Percentiles rank a stretch among this genome's conserved stretches.
phyloP scores from a whole-genome alignment of 768 basidiomycete genomes.

The Lentinula boryana region DNA sequence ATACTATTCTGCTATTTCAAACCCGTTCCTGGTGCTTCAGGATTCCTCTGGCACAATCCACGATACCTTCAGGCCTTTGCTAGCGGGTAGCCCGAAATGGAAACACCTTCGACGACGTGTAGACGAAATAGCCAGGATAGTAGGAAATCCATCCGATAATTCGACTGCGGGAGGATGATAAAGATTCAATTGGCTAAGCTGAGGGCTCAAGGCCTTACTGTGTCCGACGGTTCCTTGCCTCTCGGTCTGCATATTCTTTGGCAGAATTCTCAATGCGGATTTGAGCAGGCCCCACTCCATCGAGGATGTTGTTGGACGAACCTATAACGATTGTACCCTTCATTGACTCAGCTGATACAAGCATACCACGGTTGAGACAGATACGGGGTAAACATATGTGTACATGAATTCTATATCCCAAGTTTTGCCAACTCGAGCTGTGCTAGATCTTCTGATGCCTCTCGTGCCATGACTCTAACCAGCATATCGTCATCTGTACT shows the following conservation, averaged over 20 bases:
- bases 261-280: constrained; percentile 9
- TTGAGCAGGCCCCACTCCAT: constrained; percentile 2
- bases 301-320: constrained; percentile 20
- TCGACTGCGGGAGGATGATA: constrained; percentile 15
- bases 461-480: constrained; percentile 72
- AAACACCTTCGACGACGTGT: constrained; percentile 63
- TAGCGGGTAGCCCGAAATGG: constrained; percentile 62
- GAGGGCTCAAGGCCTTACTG: neutral
- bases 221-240: constrained; percentile 15
- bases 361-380: constrained; percentile 77
- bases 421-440: constrained; percentile 43
- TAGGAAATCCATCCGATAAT: constrained; percentile 33
- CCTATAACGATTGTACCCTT: constrained; percentile 61
- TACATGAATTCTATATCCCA: constrained; percentile 23
- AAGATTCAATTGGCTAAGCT: too few relatives aligned
- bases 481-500: constrained; percentile 67
- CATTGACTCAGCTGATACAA: constrained; percentile 78
- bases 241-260: constrained; percentile 16
- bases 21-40: constrained; percentile 78
- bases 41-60: constrained; percentile 35
- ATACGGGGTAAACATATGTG: constrained; percentile 71
- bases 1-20: constrained; percentile 76
- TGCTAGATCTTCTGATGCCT: constrained; percentile 51
- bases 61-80: constrained; percentile 51
- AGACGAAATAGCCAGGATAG: constrained; percentile 66